Evolutionary conservation across 129 eudicot genomes (phyloP), one percentile per base, ranked within the genome.

Genomic region (Silybum marianum): DNA sequence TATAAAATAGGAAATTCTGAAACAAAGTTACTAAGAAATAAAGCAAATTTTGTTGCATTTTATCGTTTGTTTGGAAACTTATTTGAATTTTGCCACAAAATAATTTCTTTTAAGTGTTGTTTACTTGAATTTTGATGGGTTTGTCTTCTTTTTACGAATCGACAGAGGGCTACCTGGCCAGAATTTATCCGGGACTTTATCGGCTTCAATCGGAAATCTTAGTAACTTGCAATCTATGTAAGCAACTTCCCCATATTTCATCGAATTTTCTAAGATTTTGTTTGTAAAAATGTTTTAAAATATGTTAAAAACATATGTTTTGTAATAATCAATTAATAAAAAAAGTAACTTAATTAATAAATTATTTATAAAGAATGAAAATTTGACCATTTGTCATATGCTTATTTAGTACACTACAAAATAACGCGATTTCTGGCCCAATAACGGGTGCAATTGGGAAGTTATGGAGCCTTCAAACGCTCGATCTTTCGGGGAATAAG

Each of bases 161-260:
- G 39, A 71, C 76, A 95, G 99, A 81, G 98, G 97, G 22, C 85
- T 95, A 39, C 98, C 99, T 10, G 91, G 99, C 73, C 92, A 88
- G 81, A 86, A 86, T 75, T 76, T 95, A 66, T 93, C 97, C 0
- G 99, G 99, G 80, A 91, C 81, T 7, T 81, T 95, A 82, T 95
- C 99, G 0, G 90, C 95, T 75, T 95, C 89, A 67, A 91, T 95
- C 40, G 97, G 91, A 54, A 95, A 95, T 83, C 99, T 95, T 78
- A 86, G 87, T 48, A 89, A 92, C 77, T 83, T 95, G 89, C 89
- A 91, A 77, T 89, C 97, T 2, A 92, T 95, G 99, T 95, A 88
- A 88, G 91, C 42, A 69, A 65, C 42, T 74, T 73, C 39, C 18
- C 39, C 10, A 26, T 78, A 48, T 23, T 85, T 78, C 30, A 40